Base-by-base conservation (phyloP, 2,329 filamentous ascomycete species). In the Huntiella omanensis region DNA sequence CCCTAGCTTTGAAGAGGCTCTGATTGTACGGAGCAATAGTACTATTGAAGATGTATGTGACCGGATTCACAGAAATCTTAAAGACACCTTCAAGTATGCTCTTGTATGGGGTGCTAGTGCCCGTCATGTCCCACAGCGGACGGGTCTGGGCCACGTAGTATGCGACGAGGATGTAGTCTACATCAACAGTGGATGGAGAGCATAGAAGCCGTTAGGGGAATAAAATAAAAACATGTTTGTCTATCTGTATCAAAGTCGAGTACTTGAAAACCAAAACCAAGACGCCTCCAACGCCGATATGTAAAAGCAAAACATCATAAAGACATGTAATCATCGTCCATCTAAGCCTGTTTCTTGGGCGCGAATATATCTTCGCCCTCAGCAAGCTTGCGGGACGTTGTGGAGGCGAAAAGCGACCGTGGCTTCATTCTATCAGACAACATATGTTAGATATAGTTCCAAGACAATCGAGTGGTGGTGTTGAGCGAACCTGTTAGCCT, bases 71-170 rank as follows among this genome's bases (percentile, higher is more conserved):
- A 72, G 91, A 51, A 91, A 77, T 19, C 67, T 98, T 53, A 98
- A 96, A 73, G 92, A 98, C 52, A 94, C 86, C 4, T 98, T 96
- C 72, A 98, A 96, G 69, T 95, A 96, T 65, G 92, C 91, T 3
- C 65, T 96, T 53, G 91, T 98, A 0, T 98, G 92, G 92, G 91
- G 91, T 4, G 87, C 87, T 13, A 96, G 88, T 62, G 91, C 91
- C 33, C 77, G 85, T 56, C 92, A 98, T 67, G 71, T 96, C 33
- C 91, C 92, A 33, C 91, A 98, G 68, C 70, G 91, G 52, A 88
- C 95, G 34, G 92, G 91, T 1, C 62, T 98, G 56, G 69, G 75
- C 5, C 91, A 98, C 68, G 57, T 75, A 10, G 87, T 98, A 39
- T 64, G 70, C 2, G 76, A 80, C 52, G 75, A 80, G 59, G 76